phyloP scores from a whole-genome alignment of 116 monocot genomes.

The Thalassia testudinum region DNA sequence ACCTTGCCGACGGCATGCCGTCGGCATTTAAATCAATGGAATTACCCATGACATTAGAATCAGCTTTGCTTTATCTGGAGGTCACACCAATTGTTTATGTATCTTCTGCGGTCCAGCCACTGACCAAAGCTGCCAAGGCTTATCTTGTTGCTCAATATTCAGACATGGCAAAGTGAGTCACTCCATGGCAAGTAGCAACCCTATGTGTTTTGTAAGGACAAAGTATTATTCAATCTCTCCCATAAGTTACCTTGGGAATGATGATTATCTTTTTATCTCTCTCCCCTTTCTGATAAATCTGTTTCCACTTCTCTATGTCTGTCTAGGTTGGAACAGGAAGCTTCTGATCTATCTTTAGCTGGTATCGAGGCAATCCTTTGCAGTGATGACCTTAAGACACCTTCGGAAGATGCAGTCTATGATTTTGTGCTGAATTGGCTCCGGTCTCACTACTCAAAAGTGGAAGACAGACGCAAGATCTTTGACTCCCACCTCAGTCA shows the following conservation, averaged over 20 bases:
- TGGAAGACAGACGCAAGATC: slow-evolving; percentile 55
- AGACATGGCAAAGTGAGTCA: slow-evolving; percentile 67
- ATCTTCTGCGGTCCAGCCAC: slow-evolving; percentile 65
- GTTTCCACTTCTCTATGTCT: background rate
- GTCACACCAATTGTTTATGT: slow-evolving; percentile 70
- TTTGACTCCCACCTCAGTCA: slow-evolving; percentile 35
- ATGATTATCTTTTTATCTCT: background rate
- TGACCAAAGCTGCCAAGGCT: slow-evolving; percentile 76
- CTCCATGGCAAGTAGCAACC: no score
- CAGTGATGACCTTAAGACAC: slow-evolving; percentile 74
- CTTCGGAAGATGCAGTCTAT: slow-evolving; percentile 82
- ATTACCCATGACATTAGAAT: slow-evolving; percentile 58
- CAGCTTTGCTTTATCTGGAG: slow-evolving; percentile 75
- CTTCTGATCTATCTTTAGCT: slow-evolving; percentile 60
- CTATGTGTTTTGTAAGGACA: no score
- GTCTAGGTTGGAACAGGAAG: slow-evolving; percentile 68
- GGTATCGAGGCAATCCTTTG: slow-evolving; percentile 74
- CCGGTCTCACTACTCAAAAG: slow-evolving; percentile 54
- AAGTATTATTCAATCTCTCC: no score
- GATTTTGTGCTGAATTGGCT: slow-evolving; percentile 80
- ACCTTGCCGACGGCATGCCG: no score
- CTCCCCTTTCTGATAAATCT: background rate
- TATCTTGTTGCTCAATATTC: slow-evolving; percentile 65
- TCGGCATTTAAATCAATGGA: no score
- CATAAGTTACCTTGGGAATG: background rate